phyloP scores from a whole-genome alignment of 345 rosid genomes.

The Lumnitzera littorea region DNA sequence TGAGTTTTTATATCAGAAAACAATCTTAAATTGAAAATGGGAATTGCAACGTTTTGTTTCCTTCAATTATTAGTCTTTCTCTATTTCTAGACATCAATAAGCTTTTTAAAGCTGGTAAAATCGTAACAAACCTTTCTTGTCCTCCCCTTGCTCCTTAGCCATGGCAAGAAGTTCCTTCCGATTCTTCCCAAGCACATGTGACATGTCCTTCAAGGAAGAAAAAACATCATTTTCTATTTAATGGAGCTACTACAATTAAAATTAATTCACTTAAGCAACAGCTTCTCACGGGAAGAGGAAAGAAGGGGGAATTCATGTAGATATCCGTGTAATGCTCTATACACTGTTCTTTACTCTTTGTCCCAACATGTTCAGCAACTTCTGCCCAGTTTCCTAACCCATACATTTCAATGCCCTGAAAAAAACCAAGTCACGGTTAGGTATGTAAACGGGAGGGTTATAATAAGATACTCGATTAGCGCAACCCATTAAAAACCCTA shows the following conservation, averaged over 20 bases:
- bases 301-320: slow-evolving; percentile 74
- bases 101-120: not conserved
- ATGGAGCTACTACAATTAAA: not conserved
- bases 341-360: slow-evolving; percentile 85
- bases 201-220: slow-evolving; percentile 62
- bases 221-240: not conserved
- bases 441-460: too few relatives aligned
- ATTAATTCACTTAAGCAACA: slow-evolving; percentile 10
- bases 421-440: not conserved
- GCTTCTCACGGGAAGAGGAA: slow-evolving; percentile 81
- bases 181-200: slow-evolving; percentile 91
- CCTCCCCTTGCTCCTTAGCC: slow-evolving; percentile 84
- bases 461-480: too few relatives aligned
- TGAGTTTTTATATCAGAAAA: too few relatives aligned
- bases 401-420: slow-evolving; percentile 96
- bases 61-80: too few relatives aligned
- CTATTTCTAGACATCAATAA: not conserved
- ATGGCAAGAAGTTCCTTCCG: slow-evolving; percentile 93
- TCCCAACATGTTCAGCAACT: slow-evolving; percentile 96
- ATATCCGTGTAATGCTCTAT: slow-evolving; percentile 67
- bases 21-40: too few relatives aligned
- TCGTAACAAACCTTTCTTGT: slow-evolving; percentile 61
- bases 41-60: too few relatives aligned
- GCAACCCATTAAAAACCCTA: too few relatives aligned
- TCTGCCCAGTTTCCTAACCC: slow-evolving; percentile 97